phyloP scores from a whole-genome alignment of 257 asterid species.

The Petrea volubilis region DNA sequence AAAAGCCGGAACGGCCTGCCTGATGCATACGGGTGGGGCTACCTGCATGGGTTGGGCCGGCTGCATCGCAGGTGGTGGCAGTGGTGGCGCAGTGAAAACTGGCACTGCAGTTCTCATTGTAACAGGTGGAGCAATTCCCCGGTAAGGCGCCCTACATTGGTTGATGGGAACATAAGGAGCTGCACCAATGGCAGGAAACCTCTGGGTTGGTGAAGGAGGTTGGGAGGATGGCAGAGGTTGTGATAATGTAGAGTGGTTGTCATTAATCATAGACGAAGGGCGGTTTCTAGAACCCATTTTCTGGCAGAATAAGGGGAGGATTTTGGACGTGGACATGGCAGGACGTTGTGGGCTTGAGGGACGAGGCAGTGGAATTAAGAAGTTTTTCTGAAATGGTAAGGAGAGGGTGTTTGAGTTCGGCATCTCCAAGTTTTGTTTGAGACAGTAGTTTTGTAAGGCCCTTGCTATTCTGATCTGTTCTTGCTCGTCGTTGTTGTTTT shows the following conservation, averaged over 20 bases:
- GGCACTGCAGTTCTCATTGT: constrained; percentile 65
- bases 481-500: constrained; percentile 60
- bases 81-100: constrained; percentile 73
- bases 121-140: constrained; percentile 69
- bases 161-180: constrained; percentile 43
- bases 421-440: constrained; percentile 38
- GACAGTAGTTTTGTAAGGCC: constrained; percentile 60
- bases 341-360: constrained; percentile 70
- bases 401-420: constrained; percentile 27
- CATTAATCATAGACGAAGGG: constrained; percentile 29
- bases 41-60: constrained; percentile 37
- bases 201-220: constrained; percentile 35
- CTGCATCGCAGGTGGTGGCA: constrained; percentile 42
- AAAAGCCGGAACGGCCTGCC: constrained; percentile 63
- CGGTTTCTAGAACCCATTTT: constrained; percentile 36
- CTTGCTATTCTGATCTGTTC: constrained; percentile 76
- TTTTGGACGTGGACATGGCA: constrained; percentile 55
- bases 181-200: constrained; percentile 35
- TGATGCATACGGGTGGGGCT: constrained; percentile 55
- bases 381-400: constrained; percentile 45
- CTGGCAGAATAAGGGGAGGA: constrained; percentile 64
- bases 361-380: constrained; percentile 40
- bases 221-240: constrained; percentile 29
- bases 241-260: constrained; percentile 27
- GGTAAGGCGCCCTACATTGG: constrained; percentile 47